Evolutionary conservation across 768 basidiomycete species (phyloP), one percentile per base, ranked within the genome.

Genomic region (Tricholoma sp.): DNA sequence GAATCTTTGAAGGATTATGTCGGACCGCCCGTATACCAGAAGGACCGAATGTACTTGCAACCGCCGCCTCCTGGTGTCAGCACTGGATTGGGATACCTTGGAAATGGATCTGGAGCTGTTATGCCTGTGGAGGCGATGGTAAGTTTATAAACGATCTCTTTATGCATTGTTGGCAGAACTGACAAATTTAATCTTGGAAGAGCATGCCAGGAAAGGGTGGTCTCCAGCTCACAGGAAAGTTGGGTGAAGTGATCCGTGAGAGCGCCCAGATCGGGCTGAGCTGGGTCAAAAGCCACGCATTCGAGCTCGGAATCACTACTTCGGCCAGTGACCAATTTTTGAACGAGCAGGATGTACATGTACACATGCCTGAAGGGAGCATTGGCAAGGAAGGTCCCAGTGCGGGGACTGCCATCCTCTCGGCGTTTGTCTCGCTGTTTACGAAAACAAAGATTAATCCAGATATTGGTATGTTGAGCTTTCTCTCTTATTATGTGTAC

Each of bases 41-140:
- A 92, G 72, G 96, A 98, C 65, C 74, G 96, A 59, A 82, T 99
- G 79, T 99, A 97, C 64, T 79, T 80, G 12, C 75, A 76, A 32
- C 72, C 83, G 0, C 91, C 93, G 0, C 96, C 96, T 1, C 83
- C 93, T 3, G 97, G 97, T 32, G 97, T 99, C 31, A 89, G 87
- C 66, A 97, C 94, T 12, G 97, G 97, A 16, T 74, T 99, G 3
- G 97, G 97, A 3, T 98, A 98, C 71, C 76, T 96, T 22, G 96
- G 96, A 1, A 98, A 98, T 69, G 97, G 97, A 0, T 90, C 89
- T 12, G 97, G 97, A 22, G 89, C 93, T 4, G 91, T 98, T 43
- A 96, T 98, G 94, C 95, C 95, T 18, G 85, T 99, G 27, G 97
- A 99, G 74, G 93, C 90, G 37, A 89, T 89, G 65, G 94, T 94